Conservation (phyloP, 805 yeast genomes). For the Wickerhamiella lipophila region DNA sequence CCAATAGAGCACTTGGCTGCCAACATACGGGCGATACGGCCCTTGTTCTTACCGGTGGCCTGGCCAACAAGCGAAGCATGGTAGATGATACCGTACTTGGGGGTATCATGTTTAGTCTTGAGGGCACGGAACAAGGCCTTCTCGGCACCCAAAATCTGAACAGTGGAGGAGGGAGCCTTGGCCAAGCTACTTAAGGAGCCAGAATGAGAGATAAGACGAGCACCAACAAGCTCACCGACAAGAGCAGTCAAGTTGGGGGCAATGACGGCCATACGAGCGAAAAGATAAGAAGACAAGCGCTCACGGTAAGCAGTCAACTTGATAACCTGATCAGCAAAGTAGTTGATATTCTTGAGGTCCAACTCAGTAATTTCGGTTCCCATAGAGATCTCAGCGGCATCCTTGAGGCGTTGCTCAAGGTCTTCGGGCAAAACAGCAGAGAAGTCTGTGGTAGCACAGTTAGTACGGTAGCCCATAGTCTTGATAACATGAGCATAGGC, state of each 20-base stretch:
- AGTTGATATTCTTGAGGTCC: constrained; percentile 77
- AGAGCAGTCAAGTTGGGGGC: constrained; percentile 94
- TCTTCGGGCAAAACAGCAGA: constrained; percentile 88
- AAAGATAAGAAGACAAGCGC: constrained; percentile 80
- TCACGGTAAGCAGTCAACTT: constrained; percentile 95
- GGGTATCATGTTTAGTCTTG: constrained; percentile 97
- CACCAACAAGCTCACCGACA: constrained; percentile 97
- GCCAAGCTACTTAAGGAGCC: constrained; percentile 91
- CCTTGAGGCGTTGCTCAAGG: constrained; percentile 76
- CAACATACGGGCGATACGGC: constrained; percentile 95
- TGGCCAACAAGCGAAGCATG: constrained; percentile 96
- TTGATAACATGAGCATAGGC: constrained; percentile 91
- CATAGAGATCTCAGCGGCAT: constrained; percentile 98
- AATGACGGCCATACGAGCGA: constrained; percentile 95
- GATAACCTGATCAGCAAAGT: constrained; percentile 90
- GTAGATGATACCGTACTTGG: constrained; percentile 93
- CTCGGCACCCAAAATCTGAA: constrained; percentile 97
- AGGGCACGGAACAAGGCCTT: constrained; percentile 97
- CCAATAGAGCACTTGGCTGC: constrained; percentile 99
- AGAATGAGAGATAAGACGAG: constrained; percentile 93
- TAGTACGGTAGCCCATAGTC: constrained; percentile 87
- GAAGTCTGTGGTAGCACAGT: constrained; percentile 81
- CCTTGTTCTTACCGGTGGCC: constrained; percentile 96
- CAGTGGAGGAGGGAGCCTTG: constrained; percentile 97
- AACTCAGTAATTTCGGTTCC: constrained; percentile 95